phyloP scores from a whole-genome alignment of 805 yeast genomes.

The Blastobotrys attinorum region DNA sequence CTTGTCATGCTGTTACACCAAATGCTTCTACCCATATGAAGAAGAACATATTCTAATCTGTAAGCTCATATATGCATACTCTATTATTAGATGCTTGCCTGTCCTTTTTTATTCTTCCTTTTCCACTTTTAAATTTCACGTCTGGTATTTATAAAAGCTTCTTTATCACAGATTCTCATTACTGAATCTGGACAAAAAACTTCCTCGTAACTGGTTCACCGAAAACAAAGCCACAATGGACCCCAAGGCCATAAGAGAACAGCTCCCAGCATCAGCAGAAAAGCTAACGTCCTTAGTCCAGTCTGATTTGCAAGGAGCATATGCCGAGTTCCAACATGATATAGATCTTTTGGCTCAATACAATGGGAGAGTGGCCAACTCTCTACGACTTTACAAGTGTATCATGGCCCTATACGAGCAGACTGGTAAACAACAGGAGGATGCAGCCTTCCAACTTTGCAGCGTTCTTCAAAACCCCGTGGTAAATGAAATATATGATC shows the following conservation, averaged over 20 bases:
- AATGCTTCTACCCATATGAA: too few species aligned
- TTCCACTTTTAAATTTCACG: too few species aligned
- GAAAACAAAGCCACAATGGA: too few species aligned
- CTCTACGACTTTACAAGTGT: not conserved
- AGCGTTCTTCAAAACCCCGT: not conserved
- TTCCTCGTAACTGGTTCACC: too few species aligned
- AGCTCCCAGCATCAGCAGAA: not conserved
- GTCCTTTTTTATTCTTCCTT: too few species aligned
- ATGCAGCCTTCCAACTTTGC: not conserved
- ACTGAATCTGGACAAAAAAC: not conserved
- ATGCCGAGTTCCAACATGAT: not conserved
- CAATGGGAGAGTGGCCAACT: not conserved
- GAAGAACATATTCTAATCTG: too few species aligned
- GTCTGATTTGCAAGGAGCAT: not conserved
- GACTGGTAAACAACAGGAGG: not conserved
- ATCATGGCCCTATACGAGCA: not conserved
- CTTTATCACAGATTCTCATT: too few species aligned
- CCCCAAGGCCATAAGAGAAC: not conserved
- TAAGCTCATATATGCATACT: too few species aligned
- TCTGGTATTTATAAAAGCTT: too few species aligned
- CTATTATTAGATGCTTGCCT: too few species aligned
- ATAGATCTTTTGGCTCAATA: not conserved
- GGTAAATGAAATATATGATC: not conserved
- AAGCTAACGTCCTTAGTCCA: not conserved
- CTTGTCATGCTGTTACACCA: too few species aligned